These are phyloP conservation scores for Helicostylum pulchrum DNA, from an alignment of 192 early-diverging fungal genomes.

Conservation along the genomic window DNA sequence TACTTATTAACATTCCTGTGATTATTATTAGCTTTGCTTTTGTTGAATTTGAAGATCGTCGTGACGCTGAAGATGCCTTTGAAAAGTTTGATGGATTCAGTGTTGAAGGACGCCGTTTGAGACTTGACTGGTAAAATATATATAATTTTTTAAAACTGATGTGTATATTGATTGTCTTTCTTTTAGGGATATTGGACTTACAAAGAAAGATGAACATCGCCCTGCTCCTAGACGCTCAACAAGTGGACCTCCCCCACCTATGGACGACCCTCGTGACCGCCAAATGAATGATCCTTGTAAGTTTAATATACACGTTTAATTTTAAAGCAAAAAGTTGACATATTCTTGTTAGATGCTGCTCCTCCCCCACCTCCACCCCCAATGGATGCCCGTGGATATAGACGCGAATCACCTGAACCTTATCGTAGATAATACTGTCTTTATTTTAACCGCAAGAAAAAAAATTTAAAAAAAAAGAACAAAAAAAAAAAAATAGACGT, in stretches of 20 bases:
- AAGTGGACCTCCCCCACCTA: background rate
- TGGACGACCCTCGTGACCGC: conserved; percentile 20
- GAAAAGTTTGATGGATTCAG: conserved; percentile 59
- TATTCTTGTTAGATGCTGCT: conserved; percentile 6
- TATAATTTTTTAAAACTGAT: background rate
- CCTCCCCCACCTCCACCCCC: conserved; percentile 8
- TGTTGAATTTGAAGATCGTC: conserved; percentile 68
- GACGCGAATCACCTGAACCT: conserved; percentile 21
- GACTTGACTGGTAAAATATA: conserved; percentile 43
- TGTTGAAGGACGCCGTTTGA: conserved; percentile 54
- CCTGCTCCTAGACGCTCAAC: conserved; percentile 9
- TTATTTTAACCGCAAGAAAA: too few relatives aligned
- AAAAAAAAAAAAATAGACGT: background rate
- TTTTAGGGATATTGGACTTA: conserved; percentile 26
- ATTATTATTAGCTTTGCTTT: conserved; percentile 77
- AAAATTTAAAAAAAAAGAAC: background rate
- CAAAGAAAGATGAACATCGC: conserved; percentile 30
- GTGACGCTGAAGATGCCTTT: conserved; percentile 60
- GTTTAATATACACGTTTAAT: background rate
- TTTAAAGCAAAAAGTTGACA: background rate
- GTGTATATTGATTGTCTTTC: background rate
- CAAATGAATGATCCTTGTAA: conserved; percentile 14
- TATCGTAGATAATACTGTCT: conserved; percentile 14
- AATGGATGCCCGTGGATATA: conserved; percentile 22
- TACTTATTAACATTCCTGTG: background rate